phyloP scores from a whole-genome alignment of 1,284 basidiomycete genomes.

The Cryptococcus depauperatus region DNA sequence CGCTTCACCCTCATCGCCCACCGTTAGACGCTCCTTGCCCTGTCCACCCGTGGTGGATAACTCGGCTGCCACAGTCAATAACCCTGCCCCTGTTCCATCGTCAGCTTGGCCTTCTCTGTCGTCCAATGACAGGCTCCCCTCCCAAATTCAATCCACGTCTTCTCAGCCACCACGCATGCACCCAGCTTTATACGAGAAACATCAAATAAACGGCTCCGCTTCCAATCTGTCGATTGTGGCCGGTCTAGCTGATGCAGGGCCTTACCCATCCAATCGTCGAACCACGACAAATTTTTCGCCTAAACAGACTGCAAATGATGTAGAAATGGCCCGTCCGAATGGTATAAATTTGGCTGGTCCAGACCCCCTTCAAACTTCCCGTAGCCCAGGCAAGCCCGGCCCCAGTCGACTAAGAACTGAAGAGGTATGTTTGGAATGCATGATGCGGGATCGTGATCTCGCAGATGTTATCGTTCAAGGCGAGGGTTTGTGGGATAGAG shows the following conservation, averaged over 20 bases:
- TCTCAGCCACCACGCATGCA: conserved; percentile 1
- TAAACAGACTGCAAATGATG: too few species aligned
- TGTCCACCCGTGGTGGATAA: conserved; percentile 16
- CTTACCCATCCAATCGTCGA: too few species aligned
- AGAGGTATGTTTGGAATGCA: conserved; percentile 92
- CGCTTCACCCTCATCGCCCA: conserved; percentile 17
- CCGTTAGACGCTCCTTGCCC: conserved; percentile 22
- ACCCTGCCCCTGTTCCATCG: neutral
- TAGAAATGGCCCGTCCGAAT: too few species aligned
- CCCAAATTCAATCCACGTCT: neutral
- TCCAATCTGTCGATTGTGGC: conserved; percentile 34
- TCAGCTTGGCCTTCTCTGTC: too few species aligned
- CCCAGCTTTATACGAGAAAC: conserved; percentile 9
- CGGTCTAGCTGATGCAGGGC: conserved; percentile 38
- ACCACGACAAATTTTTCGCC: too few species aligned
- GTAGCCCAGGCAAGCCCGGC: neutral
- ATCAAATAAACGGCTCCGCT: conserved; percentile 31
- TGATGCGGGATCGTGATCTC: conserved; percentile 98
- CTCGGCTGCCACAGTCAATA: neutral
- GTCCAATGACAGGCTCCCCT: neutral
- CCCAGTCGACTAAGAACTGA: too few species aligned
- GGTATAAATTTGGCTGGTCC: conserved; percentile 1
- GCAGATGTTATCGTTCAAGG: conserved; percentile 84
- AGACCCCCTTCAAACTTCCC: neutral
- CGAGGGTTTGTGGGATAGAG: conserved; percentile 81